phyloP scores from a whole-genome alignment of 2,329 filamentous ascomycete species.

The Neonectria punicea region DNA sequence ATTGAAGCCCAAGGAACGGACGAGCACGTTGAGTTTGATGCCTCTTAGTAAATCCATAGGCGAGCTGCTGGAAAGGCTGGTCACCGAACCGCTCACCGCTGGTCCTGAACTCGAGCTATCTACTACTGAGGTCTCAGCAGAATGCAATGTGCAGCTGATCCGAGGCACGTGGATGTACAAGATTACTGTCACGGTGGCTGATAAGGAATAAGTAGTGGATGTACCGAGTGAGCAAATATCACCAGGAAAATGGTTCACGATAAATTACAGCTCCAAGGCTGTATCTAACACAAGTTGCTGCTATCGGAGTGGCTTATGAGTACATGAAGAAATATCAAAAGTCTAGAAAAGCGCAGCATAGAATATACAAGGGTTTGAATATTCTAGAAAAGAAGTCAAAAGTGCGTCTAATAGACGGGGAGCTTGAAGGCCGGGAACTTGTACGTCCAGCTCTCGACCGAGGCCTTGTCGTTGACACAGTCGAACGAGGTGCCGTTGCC shows the following conservation, averaged over 20 bases:
- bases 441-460: conserved; percentile 30
- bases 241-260: not conserved
- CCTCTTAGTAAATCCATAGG: not conserved
- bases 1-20: conserved; percentile 8
- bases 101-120: not conserved
- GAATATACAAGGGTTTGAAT: not conserved
- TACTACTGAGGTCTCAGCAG: not conserved
- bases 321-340: not conserved
- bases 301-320: too few species aligned
- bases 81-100: not conserved
- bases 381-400: not conserved
- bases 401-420: conserved; percentile 22
- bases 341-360: not conserved
- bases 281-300: too few species aligned
- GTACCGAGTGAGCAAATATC: not conserved
- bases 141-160: not conserved
- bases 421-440: conserved; percentile 29
- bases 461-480: conserved; percentile 30
- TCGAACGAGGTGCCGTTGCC: conserved; percentile 14
- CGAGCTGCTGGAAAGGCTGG: not conserved
- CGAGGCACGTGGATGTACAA: conserved; percentile 20
- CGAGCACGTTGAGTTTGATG: not conserved
- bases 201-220: not conserved
- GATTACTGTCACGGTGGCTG: not conserved
- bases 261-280: too few species aligned